These are phyloP conservation scores for Claviceps digitariae DNA, from an alignment of 2,329 filamentous ascomycete species.

Conservation along the genomic window DNA sequence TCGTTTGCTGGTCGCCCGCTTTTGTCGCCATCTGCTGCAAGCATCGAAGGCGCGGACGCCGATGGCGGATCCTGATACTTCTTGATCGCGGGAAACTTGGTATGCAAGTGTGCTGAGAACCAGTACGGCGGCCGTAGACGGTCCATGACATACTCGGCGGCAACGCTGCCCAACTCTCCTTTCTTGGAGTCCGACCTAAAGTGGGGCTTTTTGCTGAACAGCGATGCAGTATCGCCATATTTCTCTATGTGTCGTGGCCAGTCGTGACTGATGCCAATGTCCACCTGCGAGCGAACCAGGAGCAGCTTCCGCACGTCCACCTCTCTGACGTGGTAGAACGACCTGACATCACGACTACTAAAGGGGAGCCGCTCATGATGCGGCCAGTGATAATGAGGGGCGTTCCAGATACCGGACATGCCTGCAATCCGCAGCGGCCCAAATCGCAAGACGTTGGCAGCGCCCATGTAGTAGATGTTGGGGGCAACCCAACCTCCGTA, in stretches of 20 bases:
- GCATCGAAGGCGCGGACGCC: not conserved
- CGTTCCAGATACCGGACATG: constrained; percentile 91
- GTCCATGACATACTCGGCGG: constrained; percentile 69
- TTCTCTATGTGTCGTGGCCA: constrained; percentile 81
- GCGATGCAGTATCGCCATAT: constrained; percentile 51
- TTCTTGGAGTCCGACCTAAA: constrained; percentile 64
- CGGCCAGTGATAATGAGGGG: constrained; percentile 68
- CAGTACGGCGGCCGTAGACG: constrained; percentile 70
- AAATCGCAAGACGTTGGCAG: constrained; percentile 74
- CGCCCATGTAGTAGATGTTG: constrained; percentile 94
- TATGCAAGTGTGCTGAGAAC: constrained; percentile 90
- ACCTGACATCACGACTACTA: constrained; percentile 58
- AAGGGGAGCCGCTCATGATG: constrained; percentile 85
- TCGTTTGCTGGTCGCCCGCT: constrained; percentile 6
- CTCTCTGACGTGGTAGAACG: constrained; percentile 82
- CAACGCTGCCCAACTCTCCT: constrained; percentile 65
- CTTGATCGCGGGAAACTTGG: constrained; percentile 65
- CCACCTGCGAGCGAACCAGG: constrained; percentile 72
- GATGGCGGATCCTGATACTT: constrained; percentile 29
- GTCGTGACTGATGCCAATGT: constrained; percentile 87
- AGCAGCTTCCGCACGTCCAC: constrained; percentile 83
- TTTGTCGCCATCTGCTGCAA: not conserved
- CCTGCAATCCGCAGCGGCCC: constrained; percentile 80
- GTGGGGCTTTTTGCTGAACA: constrained; percentile 62
- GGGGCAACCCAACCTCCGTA: constrained; percentile 96